Base-by-base conservation (phyloP, 805 yeast species). In the Suhomyces faveliae region DNA sequence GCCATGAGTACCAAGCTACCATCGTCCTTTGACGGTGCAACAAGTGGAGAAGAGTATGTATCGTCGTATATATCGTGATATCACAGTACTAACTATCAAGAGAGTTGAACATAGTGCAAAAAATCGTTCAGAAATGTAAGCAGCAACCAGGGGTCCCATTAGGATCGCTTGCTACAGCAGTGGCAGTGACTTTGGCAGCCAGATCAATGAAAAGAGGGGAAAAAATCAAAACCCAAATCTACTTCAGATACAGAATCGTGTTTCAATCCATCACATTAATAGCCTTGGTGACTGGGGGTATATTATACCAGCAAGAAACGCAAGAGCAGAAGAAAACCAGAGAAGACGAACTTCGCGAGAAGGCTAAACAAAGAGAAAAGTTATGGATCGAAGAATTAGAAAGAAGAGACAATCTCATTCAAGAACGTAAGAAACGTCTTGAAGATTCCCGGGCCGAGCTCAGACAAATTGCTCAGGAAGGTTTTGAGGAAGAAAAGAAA, bases 341-440 rank as follows among this genome's bases (percentile, higher is more conserved):
- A 45, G 92, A 88, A 55, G 92, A 87, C 25, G 62, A 73, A 53
- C 73, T 87, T 56, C 71, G 81, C 46, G 87, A 84, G 57, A 87
- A 88, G 79, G 96, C 97, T 37, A 85, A 85, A 65, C 69, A 81
- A 62, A 84, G 97, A 73, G 96, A 91, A 63, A 74, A 71, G 58
- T 63, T 91, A 55, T 91, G 97, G 97, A 85, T 90, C 51, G 89
- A 87, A 61, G 95, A 87, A 60, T 76, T 90, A 59, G 97, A 90
- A 63, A 80, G 96, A 70, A 80, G 96, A 65, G 97, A 90, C 63
- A 77, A 67, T 11, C 86, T 83, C 48, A 81, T 84, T 48, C 83
- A 85, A 62, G 80, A 76, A 51, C 76, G 96, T 58, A 83, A 79
- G 65, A 66, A 74, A 55, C 77, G 90, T 58, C 87, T 91, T 4